Evolutionary conservation across 2,329 filamentous ascomycete species (phyloP), one percentile per base, ranked within the genome.

Genomic region (Arthrocladium fulminans): DNA sequence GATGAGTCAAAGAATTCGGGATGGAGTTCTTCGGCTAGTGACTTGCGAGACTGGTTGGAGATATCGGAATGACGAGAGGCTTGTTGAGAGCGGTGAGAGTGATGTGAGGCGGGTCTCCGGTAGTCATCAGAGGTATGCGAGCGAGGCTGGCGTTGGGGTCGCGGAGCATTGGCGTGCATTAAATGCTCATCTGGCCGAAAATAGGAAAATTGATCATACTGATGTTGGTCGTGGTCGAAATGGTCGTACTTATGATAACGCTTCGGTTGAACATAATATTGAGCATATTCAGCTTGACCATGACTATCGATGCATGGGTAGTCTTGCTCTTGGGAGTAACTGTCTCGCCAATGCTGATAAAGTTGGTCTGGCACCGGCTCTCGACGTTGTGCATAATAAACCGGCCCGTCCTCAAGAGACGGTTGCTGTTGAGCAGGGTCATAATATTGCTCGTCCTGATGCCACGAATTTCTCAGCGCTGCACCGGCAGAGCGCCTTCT

Each of bases 1-100:
- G 37, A 19, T 10, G 23, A 30, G 5, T 52, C 45, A 4, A 47
- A 5, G n/a, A 46, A 7, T 15, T 19, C 15, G 19, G 52, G 51
- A 47, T 54, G 52, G 10, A 54, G 35, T 12, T 54, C 47, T 19
- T 53, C 48, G 4, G 51, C 50, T 5, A 49, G 34, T 9, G 53
- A 51, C 6, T 24, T 29, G 13, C 50, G 47, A 17, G 35, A 44
- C 32, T 49, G 46, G 19, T 48, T 49, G 44, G 32, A 40, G n/a
- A 29, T 13, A 29, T 29, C 13, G 7, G 27, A 13, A 29, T 43
- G 35, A 30, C 52, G 44, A 15, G 51, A 52, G 10, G 42, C 25
- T 30, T 46, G 40, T 8, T 47, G 48, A 22, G 51, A 37, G 25
- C 27, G 20, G 23, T 13, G 49, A 4, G 41, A 45, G 5, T 40